Conservation (phyloP, 75 land plant species). For the Chamaecyparis obtusa region DNA sequence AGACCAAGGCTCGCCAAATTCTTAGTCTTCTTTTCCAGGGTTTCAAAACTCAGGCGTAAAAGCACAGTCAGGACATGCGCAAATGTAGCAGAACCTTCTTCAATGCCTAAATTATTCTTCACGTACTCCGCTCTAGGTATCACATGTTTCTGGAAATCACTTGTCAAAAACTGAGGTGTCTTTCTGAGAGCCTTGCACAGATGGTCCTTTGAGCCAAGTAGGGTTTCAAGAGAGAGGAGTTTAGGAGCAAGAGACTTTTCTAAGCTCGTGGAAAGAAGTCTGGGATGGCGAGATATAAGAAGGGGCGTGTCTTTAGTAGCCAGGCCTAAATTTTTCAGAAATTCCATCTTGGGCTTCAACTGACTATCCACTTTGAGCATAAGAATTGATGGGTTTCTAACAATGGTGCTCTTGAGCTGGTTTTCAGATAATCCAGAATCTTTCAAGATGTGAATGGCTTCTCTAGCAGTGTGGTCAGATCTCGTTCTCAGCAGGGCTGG, state of each 20-base stretch:
- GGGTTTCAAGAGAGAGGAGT: slow-evolving; percentile 20
- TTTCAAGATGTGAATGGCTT: not conserved
- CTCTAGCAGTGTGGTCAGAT: not conserved
- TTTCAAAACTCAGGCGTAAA: not conserved
- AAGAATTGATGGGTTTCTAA: no score
- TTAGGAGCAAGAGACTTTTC: slow-evolving; percentile 4
- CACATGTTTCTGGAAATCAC: not conserved
- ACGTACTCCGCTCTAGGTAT: not conserved
- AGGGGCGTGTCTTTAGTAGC: not conserved
- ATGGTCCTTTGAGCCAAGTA: not conserved
- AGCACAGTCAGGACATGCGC: no score
- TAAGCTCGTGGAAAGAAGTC: not conserved
- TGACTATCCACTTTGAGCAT: no score
- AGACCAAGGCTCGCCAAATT: slow-evolving; percentile 38
- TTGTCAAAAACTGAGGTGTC: no score
- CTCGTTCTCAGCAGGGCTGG: not conserved
- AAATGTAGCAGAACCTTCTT: not conserved
- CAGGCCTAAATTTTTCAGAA: slow-evolving; percentile 22
- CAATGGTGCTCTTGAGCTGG: not conserved
- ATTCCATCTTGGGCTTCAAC: slow-evolving; percentile 1
- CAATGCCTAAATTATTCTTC: not conserved
- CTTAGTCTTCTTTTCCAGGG: not conserved
- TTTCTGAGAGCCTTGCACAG: not conserved
- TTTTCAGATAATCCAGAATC: not conserved
- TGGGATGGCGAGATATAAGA: slow-evolving; percentile 23